Base-by-base conservation (phyloP, 129 eudicot genomes). In the Deinandra increscens region DNA sequence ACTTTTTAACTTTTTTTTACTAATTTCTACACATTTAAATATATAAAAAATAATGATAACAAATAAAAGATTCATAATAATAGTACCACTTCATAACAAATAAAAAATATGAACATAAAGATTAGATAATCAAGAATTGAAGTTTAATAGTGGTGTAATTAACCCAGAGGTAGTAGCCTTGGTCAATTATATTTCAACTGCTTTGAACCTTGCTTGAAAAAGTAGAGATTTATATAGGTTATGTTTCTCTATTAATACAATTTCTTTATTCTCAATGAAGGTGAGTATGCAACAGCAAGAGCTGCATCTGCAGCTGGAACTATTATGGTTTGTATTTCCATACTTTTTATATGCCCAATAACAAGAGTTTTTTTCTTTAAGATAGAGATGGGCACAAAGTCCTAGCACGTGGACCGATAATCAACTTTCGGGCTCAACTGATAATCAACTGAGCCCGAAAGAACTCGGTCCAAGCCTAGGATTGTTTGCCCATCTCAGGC, bases 281-380 rank as follows among this genome's bases (percentile, higher is more conserved):
- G 82, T 45, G 82, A 78, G 44, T 78, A 78, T 64, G 82, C 82
- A 71, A 78, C 77, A 0, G 82, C 82, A 71, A 78, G 82, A 71
- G 82, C 82, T 72, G 82, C 78, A 34, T 78, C 82, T 39, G 29
- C 81, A 22, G 82, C 82, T 23, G 75, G 75, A 42, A 78, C 82
- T 53, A 78, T 78, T 23, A 78, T 78, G 82, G 82, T 78, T 33
- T 26, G 81, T 77, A 46, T 60, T 63, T 50, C 1, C 2, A 0
- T 22, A 38, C 9, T 36, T 36, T 36, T 36, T 15, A 36, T 60
- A 26, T 54, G 61, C 19, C 2, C 17, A 5, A 33, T 34, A 31
- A 13, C 7, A 29, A 59, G 64, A 31, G 20, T 59, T 31, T 55
- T 10, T 14, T 5, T 17, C 14, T 58, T 10, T 4, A 46, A 9